phyloP scores from a whole-genome alignment of 768 basidiomycete species.

The Mrakia frigida region DNA sequence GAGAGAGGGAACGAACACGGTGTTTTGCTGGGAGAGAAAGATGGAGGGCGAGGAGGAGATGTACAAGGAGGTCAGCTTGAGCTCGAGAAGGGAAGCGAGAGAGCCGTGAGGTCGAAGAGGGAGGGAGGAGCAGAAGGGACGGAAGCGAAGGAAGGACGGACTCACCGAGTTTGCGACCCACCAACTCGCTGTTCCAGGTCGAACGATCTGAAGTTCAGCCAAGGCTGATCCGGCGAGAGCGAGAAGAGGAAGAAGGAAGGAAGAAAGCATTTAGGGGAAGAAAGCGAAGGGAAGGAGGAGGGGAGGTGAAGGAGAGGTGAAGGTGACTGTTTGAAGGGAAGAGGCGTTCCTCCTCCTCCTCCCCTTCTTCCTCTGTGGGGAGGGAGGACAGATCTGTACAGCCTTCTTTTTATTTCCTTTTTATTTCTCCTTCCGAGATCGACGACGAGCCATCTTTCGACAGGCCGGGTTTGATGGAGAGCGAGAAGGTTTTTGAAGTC shows the following conservation, averaged over 20 bases:
- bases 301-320: not conserved
- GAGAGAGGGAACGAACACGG: not conserved
- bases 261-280: not conserved
- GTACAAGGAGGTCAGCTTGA: not conserved
- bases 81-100: not conserved
- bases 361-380: too few relatives aligned
- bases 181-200: not conserved
- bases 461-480: too few relatives aligned
- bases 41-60: not conserved
- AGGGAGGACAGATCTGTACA: too few relatives aligned
- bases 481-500: too few relatives aligned
- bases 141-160: too few relatives aligned
- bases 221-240: not conserved
- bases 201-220: not conserved
- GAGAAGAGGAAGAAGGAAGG: not conserved
- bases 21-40: not conserved
- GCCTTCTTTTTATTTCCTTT: too few relatives aligned
- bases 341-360: too few relatives aligned
- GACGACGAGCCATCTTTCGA: too few relatives aligned
- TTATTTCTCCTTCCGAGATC: too few relatives aligned
- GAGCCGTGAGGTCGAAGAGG: not conserved
- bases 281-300: not conserved
- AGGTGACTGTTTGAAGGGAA: not conserved
- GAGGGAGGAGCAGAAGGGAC: too few relatives aligned
- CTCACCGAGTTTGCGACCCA: conserved; percentile 8